A percentile compares a stretch with the other conserved stretches of the same genome.
Conservation (phyloP, 2,329 filamentous ascomycete genomes). For the Venturia nashicola region DNA sequence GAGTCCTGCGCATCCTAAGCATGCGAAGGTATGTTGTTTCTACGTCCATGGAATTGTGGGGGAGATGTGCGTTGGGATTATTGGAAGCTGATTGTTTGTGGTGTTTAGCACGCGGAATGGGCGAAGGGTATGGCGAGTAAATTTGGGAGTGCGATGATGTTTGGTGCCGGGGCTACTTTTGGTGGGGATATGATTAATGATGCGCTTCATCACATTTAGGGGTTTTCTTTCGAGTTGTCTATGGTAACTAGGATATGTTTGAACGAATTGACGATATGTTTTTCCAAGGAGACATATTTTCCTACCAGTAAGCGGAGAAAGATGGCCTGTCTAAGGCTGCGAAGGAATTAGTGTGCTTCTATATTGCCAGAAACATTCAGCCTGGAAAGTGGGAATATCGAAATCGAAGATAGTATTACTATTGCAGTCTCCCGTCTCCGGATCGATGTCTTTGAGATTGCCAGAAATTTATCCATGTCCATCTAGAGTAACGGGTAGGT, state of each 20-base stretch:
- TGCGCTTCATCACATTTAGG: conserved; percentile 3
- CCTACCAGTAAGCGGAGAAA: neutral
- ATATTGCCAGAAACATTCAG: neutral
- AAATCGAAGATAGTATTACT: no score
- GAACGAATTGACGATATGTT: neutral
- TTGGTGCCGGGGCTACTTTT: conserved; percentile 6
- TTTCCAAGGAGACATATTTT: neutral
- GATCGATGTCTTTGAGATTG: neutral
- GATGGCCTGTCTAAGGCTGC: neutral
- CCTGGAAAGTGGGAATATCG: neutral
- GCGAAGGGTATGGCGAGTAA: conserved; percentile 3
- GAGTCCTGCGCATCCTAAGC: conserved; percentile 9
- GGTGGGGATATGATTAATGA: conserved; percentile 7
- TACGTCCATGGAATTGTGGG: neutral
- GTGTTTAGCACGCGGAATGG: conserved; percentile 2
- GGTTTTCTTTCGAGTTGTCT: neutral
- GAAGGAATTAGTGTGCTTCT: neutral
- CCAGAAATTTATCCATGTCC: neutral
- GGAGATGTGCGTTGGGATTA: neutral
- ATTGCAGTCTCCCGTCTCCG: no score
- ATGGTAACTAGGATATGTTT: neutral
- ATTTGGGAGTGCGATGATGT: conserved; percentile 7
- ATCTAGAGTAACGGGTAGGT: no score
- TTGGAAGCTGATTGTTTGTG: neutral
- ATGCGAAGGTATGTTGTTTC: conserved; percentile 4